Percentiles rank a stretch among this genome's conserved stretches.
Conservation (phyloP, 495 filamentous ascomycete genomes). For the Neurospora sp. region DNA sequence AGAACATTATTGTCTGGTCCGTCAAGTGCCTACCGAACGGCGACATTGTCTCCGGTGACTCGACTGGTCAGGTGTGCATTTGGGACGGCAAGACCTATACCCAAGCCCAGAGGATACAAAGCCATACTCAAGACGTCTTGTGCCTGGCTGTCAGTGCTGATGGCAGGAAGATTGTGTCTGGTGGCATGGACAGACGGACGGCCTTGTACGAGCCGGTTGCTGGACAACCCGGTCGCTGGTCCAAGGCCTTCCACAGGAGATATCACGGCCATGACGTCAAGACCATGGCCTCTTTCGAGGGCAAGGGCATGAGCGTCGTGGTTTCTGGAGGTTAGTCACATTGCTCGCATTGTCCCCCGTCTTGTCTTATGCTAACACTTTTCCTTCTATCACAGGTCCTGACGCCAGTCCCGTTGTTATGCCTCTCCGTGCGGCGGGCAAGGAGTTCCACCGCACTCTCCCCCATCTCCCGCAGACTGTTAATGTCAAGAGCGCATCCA, state of each 20-base stretch:
- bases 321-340: slow-evolving; percentile 77
- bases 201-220: slow-evolving; percentile 61
- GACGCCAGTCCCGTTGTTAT: slow-evolving; percentile 74
- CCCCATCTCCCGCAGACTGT: slow-evolving; percentile 71
- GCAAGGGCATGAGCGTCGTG: slow-evolving; percentile 68
- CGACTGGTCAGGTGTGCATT: slow-evolving; percentile 81
- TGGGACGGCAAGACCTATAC: slow-evolving; percentile 90
- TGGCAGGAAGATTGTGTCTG: slow-evolving; percentile 78
- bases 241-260: slow-evolving; percentile 67
- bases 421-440: slow-evolving; percentile 69
- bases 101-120: slow-evolving; percentile 70
- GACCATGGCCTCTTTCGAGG: slow-evolving; percentile 84
- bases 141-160: slow-evolving; percentile 70
- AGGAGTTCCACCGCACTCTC: slow-evolving; percentile 69
- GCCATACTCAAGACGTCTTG: slow-evolving; percentile 83
- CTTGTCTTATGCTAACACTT: slow-evolving; percentile 22
- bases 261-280: slow-evolving; percentile 93
- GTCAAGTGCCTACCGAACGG: slow-evolving; percentile 79
- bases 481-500: slow-evolving; percentile 57
- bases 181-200: slow-evolving; percentile 82
- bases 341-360: background rate
- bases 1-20: slow-evolving; percentile 85
- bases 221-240: slow-evolving; percentile 59
- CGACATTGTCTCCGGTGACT: slow-evolving; percentile 89
- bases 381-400: slow-evolving; percentile 45